Evolutionary conservation across 805 yeast species (phyloP), one percentile per base, ranked within the genome.

Genomic region (Dipodascus albidus): DNA sequence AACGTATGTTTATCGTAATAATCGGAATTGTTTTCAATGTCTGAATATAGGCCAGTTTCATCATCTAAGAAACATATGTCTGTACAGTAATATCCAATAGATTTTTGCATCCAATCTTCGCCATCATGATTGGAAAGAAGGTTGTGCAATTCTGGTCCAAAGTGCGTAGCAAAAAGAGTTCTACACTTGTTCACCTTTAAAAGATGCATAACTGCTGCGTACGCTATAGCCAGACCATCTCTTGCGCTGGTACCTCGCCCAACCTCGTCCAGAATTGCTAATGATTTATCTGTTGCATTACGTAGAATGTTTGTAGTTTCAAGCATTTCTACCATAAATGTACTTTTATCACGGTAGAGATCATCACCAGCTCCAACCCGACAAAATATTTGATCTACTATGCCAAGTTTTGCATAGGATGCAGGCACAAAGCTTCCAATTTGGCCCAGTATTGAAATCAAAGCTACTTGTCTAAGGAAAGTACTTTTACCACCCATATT

Each of bases 321-420:
- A 42, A 82, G 74, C 96, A 89, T 87, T 61, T 89, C 96, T 15
- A 85, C 87, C 96, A 88, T 87, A 62, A 89, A 89, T 0, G 96
- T 88, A n/a, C 93, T 84, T 61, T 84, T 79, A 47, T 89, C 89
- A 50, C 80, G 76, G 55, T 79, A 78, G 23, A 89, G 75, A 61
- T 87, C 87, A 68, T 89, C 96, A 11, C 73, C 75, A 0, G 87
- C 83, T 0, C 96, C 89, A 63, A 87, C 61, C 19, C 75, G 60
- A 1, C 81, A 76, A 52, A 66, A 70, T 0, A 79, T 65, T 17
- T 74, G 75, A 62, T 83, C 89, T 60, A 88, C 81, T 1, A 87
- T 68, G 1, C 95, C 86, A 31, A 87, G 58, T 3, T 69, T 67
- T 1, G 86, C 86, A 1, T 62, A 57, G 2, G 73, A 69, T 19